A percentile compares a stretch with the other conserved stretches of the same genome.
Conservation (phyloP, 1,139 yeast species). For the Geotrichum cucujoidarum region DNA sequence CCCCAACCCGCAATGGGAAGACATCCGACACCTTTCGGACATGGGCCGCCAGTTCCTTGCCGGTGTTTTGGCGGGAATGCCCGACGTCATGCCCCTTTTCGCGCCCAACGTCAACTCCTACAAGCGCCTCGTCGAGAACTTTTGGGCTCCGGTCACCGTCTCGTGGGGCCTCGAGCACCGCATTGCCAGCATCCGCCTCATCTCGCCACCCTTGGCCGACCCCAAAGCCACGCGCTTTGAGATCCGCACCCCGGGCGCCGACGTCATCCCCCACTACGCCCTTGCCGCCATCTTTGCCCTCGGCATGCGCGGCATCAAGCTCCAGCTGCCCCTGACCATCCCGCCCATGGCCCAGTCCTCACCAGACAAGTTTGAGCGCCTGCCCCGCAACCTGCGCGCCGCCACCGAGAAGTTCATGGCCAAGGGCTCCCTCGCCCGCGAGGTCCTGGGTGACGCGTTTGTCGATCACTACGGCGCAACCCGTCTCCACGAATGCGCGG, state of each 20-base stretch:
- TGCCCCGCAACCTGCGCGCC: constrained; percentile 32
- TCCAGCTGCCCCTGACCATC: constrained; percentile 28
- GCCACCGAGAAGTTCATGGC: constrained; percentile 34
- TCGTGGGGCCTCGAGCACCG: constrained; percentile 40
- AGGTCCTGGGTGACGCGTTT: constrained; percentile 36
- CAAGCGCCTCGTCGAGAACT: constrained; percentile 39
- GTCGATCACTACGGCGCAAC: constrained; percentile 39
- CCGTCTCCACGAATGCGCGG: constrained; percentile 32
- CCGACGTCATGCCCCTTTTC: constrained; percentile 37
- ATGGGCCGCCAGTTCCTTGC: constrained; percentile 37
- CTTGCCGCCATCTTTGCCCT: constrained; percentile 37
- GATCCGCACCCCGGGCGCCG: constrained; percentile 40
- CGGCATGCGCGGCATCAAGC: constrained; percentile 35
- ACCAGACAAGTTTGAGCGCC: constrained; percentile 27
- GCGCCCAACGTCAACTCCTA: constrained; percentile 40
- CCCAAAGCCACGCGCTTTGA: constrained; percentile 36
- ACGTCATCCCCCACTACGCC: constrained; percentile 37
- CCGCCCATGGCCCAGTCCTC: constrained; percentile 33
- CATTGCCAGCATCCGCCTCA: constrained; percentile 37
- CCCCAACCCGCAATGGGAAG: constrained; percentile 31
- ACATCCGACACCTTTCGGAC: constrained; percentile 31
- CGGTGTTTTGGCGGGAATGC: constrained; percentile 36
- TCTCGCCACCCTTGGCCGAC: constrained; percentile 32
- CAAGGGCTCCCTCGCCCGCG: constrained; percentile 33
- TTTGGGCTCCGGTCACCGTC: constrained; percentile 40